Evolutionary conservation across 2,329 filamentous ascomycete species (phyloP).

Genomic region (Cercospora citrullina): DNA sequence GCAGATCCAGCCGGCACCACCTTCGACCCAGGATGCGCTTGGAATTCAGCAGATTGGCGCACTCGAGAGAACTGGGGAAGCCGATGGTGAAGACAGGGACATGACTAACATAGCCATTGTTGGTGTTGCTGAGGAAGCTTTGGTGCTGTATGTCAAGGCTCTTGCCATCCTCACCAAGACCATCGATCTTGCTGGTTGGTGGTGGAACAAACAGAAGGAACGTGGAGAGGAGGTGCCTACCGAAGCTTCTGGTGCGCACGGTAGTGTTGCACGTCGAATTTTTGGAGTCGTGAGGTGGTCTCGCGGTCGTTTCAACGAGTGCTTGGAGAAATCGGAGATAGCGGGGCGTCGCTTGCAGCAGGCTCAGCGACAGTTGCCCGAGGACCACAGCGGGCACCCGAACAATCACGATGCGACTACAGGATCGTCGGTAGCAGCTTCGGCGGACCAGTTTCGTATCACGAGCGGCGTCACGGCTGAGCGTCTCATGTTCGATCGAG

Average conservation of each 20-base stretch:
- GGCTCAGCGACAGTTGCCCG: conserved; percentile 78
- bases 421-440: conserved; percentile 57
- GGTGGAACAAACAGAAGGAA: conserved; percentile 63
- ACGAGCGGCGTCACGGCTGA: conserved; percentile 90
- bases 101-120: conserved; percentile 85
- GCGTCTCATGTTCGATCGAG: conserved; percentile 96
- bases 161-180: conserved; percentile 85
- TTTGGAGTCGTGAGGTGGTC: conserved; percentile 97
- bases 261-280: conserved; percentile 57
- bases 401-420: conserved; percentile 66
- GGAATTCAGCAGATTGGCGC: conserved; percentile 58
- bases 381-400: conserved; percentile 83
- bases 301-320: conserved; percentile 90
- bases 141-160: conserved; percentile 95
- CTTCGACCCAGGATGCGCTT: conserved; percentile 68
- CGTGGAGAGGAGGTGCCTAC: conserved; percentile 58
- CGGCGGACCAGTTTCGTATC: conserved; percentile 76
- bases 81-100: conserved; percentile 68
- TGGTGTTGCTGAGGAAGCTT: conserved; percentile 84
- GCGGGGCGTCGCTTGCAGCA: conserved; percentile 86
- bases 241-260: conserved; percentile 30
- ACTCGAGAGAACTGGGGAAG: conserved; percentile 53
- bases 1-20: conserved; percentile 86
- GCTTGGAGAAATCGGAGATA: conserved; percentile 91
- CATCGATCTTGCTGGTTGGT: conserved; percentile 90